A percentile compares a stretch with the other conserved stretches of the same genome.
Evolutionary conservation across 2,329 filamentous ascomycete species (phyloP).

Genomic region (Bertia moriformis): DNA sequence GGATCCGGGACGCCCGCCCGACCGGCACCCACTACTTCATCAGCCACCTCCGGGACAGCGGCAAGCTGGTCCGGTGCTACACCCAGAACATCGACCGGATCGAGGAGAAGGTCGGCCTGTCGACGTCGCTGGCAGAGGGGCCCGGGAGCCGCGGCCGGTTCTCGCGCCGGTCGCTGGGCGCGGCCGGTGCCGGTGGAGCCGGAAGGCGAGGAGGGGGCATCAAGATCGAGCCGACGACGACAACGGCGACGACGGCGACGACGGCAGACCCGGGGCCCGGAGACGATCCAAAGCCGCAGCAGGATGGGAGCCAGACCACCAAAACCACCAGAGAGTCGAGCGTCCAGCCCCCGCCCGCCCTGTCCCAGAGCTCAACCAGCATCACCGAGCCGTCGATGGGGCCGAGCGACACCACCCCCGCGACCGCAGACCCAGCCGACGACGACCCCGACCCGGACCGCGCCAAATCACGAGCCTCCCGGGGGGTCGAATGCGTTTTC

Average conservation of each 20-base stretch:
- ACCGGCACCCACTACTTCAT: slow-evolving; percentile 58
- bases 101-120: slow-evolving; percentile 55
- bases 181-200: no score
- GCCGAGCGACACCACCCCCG: slow-evolving; percentile 6
- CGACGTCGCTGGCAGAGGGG: slow-evolving; percentile 44
- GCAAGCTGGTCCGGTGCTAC: slow-evolving; percentile 57
- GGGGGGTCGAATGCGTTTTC: slow-evolving; percentile 51
- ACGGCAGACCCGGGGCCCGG: slow-evolving; percentile 5
- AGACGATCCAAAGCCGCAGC: no score
- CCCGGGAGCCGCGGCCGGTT: slow-evolving; percentile 47
- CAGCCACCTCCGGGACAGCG: slow-evolving; percentile 47
- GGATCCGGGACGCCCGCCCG: slow-evolving; percentile 45
- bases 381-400: no score
- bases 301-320: no score
- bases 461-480: slow-evolving; percentile 5
- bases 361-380: slow-evolving; percentile 7
- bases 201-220: slow-evolving; percentile 5
- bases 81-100: slow-evolving; percentile 66
- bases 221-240: slow-evolving; percentile 5
- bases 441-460: slow-evolving; percentile 2
- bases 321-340: no score
- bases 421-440: slow-evolving; percentile 2
- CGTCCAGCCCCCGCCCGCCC: slow-evolving; percentile 6
- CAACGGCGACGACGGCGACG: slow-evolving; percentile 7
- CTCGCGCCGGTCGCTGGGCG: slow-evolving; percentile 24